These are phyloP conservation scores for Tuber magnatum DNA, from an alignment of 495 filamentous ascomycete species.

Conservation along the genomic window DNA sequence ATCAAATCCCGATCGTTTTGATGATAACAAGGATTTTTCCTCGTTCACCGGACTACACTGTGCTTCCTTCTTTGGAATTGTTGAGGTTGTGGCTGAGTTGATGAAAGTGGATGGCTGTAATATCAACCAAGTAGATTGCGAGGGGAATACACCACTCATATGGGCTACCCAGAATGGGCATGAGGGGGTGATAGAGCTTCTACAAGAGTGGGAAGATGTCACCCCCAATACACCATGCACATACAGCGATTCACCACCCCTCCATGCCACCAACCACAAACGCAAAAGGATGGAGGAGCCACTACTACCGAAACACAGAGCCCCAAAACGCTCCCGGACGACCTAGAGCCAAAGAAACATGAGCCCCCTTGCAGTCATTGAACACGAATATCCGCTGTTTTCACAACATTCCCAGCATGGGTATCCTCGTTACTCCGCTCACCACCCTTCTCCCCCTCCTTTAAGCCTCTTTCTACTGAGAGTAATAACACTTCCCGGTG, in stretches of 20 bases:
- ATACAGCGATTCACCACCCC: neutral
- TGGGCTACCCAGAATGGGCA: neutral
- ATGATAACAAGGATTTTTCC: neutral
- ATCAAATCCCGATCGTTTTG: neutral
- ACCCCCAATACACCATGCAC: neutral
- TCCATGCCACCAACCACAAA: neutral
- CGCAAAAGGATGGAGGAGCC: neutral
- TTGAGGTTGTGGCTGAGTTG: neutral
- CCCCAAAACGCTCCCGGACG: neutral
- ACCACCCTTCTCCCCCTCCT: neutral
- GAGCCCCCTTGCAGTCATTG: neutral
- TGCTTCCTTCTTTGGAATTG: neutral
- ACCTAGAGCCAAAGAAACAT: neutral
- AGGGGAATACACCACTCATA: neutral
- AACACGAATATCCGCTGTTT: neutral
- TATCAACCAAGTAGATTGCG: neutral
- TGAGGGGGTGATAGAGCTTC: neutral
- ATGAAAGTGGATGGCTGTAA: neutral
- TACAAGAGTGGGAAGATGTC: neutral
- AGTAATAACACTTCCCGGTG: neutral
- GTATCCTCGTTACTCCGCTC: neutral
- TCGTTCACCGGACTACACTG: neutral
- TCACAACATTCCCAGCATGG: too few species aligned
- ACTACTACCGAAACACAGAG: neutral
- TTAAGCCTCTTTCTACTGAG: neutral